These are phyloP conservation scores for Tetrapisispora fleetii DNA, from an alignment of 805 yeast species.

Conservation along the genomic window DNA sequence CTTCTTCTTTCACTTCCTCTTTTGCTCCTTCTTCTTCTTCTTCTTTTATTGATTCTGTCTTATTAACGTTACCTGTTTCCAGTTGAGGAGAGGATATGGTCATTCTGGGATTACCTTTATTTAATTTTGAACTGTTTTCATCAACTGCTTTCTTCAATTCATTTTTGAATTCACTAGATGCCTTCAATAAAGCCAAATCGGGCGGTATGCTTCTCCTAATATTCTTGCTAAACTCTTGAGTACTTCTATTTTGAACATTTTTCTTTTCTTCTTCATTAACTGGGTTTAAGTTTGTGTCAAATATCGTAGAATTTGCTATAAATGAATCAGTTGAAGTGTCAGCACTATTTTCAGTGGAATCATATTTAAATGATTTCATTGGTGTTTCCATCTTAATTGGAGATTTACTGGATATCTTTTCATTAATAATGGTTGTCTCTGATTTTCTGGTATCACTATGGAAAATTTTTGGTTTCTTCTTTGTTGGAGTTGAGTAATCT, in stretches of 20 bases:
- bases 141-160: slow-evolving; percentile 22
- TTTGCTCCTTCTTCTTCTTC: too few species aligned
- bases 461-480: neutral
- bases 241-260: neutral
- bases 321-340: slow-evolving; percentile 12
- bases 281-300: neutral
- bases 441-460: neutral
- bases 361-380: slow-evolving; percentile 14
- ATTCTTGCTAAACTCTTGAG: neutral
- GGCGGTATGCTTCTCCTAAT: slow-evolving; percentile 20
- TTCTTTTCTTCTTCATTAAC: neutral
- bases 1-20: too few species aligned
- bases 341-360: slow-evolving; percentile 14
- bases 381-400: slow-evolving; percentile 15
- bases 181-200: slow-evolving; percentile 26
- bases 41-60: too few species aligned
- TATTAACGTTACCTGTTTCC: too few species aligned
- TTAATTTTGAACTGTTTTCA: slow-evolving; percentile 2
- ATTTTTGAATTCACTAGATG: slow-evolving; percentile 31
- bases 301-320: neutral
- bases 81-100: too few species aligned
- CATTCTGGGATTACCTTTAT: too few species aligned
- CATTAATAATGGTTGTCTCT: slow-evolving; percentile 7
- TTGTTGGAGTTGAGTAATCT: neutral
- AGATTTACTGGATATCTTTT: slow-evolving; percentile 19